Base-by-base conservation (phyloP, 768 basidiomycete genomes). In the Podaxis rugospora region DNA sequence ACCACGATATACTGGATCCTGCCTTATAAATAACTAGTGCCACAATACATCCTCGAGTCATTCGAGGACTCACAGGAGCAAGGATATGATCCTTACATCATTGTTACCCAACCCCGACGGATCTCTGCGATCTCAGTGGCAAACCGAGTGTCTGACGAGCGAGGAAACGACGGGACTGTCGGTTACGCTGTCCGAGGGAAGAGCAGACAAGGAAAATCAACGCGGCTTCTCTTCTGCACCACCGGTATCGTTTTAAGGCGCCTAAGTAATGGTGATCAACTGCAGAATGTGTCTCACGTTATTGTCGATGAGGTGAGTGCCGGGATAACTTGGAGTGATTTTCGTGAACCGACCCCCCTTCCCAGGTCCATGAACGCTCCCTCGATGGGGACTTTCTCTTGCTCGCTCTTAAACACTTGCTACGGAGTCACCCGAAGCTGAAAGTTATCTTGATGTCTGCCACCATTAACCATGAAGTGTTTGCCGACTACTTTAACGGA, bases 131-230 rank as follows among this genome's bases (percentile, higher is more conserved):
- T 95, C 52, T 92, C 92, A 1, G 91, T 98, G 4, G 90, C 95
- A 3, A 79, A 87, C 10, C 87, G 95, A 52, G 95, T 97, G 35
- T 90, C 93, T 16, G 75, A 87, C 28, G 95, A 98, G 71, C 77
- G 93, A 11, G 70, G 82, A 2, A 83, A 89, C 6, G 90, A 92
- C 57, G 88, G 87, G 2, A 88, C 86, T 7, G 88, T 93, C 36
- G 95, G 93, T 2, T 98, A 96, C 66, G 85, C 88, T 1, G 94
- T 97, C 57, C 83, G 95, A 49, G 95, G 95, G 11, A 93, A 97
- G 71, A 85, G 83, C 40, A 90, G 84, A 63, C 82, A 85, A 51
- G 77, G 77, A 9, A 76, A 78, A 23, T 80, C 80, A 37, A 94
- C 92, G 4, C 89, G 90, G 63, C 74, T 95, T 2, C 74, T 95